Percentiles rank a stretch among this genome's conserved stretches.
Evolutionary conservation across 805 yeast species (phyloP).

Genomic region (Wickerhamiella kazuoi): DNA sequence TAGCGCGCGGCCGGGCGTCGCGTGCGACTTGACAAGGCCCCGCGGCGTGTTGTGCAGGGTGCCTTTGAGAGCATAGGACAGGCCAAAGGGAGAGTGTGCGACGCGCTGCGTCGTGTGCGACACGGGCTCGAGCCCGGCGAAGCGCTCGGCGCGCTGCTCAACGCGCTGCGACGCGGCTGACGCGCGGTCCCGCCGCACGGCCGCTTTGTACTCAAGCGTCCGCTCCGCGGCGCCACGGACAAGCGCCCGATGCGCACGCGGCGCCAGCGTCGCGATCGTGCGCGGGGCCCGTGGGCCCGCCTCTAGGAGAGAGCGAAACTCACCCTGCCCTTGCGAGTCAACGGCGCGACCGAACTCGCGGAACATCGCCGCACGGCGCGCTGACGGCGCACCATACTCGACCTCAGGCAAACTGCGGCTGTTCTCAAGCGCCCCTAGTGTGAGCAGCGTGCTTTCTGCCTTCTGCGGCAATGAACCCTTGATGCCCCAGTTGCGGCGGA

Average conservation of each 20-base stretch:
- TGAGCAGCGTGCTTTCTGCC: conserved; percentile 14
- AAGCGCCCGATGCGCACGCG: conserved; percentile 10
- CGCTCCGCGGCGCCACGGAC: conserved; percentile 7
- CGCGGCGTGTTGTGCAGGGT: conserved; percentile 17
- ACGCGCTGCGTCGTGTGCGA: background rate
- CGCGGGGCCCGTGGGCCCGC: conserved; percentile 6
- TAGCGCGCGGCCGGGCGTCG: conserved; percentile 16
- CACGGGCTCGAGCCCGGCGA: conserved; percentile 3
- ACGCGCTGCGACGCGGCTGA: background rate
- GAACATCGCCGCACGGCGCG: background rate
- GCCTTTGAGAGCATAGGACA: conserved; percentile 19
- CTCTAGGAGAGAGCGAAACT: conserved; percentile 9
- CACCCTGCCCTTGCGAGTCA: conserved; percentile 1
- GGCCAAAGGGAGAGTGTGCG: conserved; percentile 12
- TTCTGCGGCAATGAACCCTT: conserved; percentile 17
- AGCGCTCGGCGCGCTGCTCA: conserved; percentile 2
- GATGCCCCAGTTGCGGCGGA: conserved; percentile 23
- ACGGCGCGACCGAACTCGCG: background rate
- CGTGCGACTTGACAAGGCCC: conserved; percentile 13
- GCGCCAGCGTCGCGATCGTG: conserved; percentile 3
- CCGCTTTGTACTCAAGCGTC: conserved; percentile 6
- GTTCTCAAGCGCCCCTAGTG: conserved; percentile 16
- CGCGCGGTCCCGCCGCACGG: background rate
- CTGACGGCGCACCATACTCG: conserved; percentile 11
- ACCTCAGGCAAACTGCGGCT: conserved; percentile 17